These are phyloP conservation scores for Leccinellum albellum DNA, from an alignment of 768 basidiomycete genomes.

Conservation along the genomic window DNA sequence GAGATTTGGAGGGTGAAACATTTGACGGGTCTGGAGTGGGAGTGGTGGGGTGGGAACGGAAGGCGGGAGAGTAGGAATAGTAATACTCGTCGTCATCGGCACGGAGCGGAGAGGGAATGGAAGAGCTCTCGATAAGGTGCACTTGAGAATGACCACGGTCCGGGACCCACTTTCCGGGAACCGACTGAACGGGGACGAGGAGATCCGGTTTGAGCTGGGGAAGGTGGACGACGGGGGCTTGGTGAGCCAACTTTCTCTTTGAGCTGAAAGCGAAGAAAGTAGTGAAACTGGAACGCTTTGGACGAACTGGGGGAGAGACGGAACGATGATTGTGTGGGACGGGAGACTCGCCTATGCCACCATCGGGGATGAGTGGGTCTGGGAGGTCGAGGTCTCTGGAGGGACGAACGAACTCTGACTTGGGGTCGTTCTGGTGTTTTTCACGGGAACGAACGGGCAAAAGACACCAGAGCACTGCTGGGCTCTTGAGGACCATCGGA, in stretches of 20 bases:
- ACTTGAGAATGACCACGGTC: conserved; percentile 1
- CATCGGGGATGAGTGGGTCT: conserved; percentile 39
- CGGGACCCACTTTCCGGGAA: conserved; percentile 19
- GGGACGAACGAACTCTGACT: conserved; percentile 30
- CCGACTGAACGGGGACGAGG: conserved; percentile 6
- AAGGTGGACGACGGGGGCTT: conserved; percentile 17
- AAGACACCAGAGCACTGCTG: conserved; percentile 32
- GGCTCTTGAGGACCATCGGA: conserved; percentile 36
- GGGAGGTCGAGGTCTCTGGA: conserved; percentile 9
- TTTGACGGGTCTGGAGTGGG: conserved; percentile 12
- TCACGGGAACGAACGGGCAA: conserved; percentile 33
- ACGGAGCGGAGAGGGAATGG: conserved; percentile 20
- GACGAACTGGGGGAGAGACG: conserved; percentile 10
- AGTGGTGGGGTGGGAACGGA: conserved; percentile 10
- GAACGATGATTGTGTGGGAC: conserved; percentile 26
- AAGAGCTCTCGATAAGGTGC: conserved; percentile 8
- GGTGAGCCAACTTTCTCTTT: conserved; percentile 18
- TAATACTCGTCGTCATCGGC: conserved; percentile 46
- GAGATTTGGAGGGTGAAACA: conserved; percentile 13
- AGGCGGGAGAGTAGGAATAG: conserved; percentile 42
- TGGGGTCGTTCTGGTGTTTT: conserved; percentile 1
- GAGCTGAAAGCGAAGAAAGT: conserved; percentile 31
- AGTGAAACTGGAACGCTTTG: conserved; percentile 43
- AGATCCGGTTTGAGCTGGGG: conserved; percentile 9
- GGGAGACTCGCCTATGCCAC: conserved; percentile 69